These are phyloP conservation scores for Penicillium atrosanguineum DNA, from an alignment of 495 filamentous ascomycete species.

Conservation along the genomic window DNA sequence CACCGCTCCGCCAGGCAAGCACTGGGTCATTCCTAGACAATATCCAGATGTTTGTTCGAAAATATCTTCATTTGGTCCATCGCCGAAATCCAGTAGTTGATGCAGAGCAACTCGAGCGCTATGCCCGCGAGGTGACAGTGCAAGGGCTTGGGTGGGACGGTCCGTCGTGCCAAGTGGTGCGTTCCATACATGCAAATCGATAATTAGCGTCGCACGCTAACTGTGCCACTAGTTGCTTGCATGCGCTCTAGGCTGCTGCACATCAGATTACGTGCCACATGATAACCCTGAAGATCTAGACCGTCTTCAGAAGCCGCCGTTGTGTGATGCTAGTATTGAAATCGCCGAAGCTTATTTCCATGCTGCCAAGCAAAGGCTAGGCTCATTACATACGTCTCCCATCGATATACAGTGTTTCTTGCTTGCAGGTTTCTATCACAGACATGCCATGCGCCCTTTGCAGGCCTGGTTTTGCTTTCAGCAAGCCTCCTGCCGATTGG, in stretches of 20 bases:
- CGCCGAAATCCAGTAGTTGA: constrained; percentile 24
- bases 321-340: constrained; percentile 19
- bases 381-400: constrained; percentile 21
- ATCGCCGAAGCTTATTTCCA: constrained; percentile 26
- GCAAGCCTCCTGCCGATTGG: constrained; percentile 28
- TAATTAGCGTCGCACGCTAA: constrained; percentile 3
- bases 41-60: constrained; percentile 17
- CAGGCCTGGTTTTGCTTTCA: constrained; percentile 30
- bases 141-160: constrained; percentile 29
- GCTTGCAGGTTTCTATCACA: constrained; percentile 25
- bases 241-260: constrained; percentile 24
- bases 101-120: constrained; percentile 18
- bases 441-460: constrained; percentile 24
- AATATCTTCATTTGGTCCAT: constrained; percentile 21
- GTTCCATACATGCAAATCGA: constrained; percentile 1
- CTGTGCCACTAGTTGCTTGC: constrained; percentile 18
- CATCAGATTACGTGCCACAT: constrained; percentile 17
- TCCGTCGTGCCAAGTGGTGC: constrained; percentile 28
- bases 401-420: constrained; percentile 30
- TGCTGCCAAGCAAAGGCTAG: constrained; percentile 27
- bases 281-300: constrained; percentile 21
- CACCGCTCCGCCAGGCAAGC: constrained; percentile 14
- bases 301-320: constrained; percentile 16
- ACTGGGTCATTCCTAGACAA: constrained; percentile 17
- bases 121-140: constrained; percentile 24